Percentiles rank a stretch among this genome's conserved stretches.
phyloP scores from a whole-genome alignment of 257 asterid species.

The Solanum ahanhuiri region DNA sequence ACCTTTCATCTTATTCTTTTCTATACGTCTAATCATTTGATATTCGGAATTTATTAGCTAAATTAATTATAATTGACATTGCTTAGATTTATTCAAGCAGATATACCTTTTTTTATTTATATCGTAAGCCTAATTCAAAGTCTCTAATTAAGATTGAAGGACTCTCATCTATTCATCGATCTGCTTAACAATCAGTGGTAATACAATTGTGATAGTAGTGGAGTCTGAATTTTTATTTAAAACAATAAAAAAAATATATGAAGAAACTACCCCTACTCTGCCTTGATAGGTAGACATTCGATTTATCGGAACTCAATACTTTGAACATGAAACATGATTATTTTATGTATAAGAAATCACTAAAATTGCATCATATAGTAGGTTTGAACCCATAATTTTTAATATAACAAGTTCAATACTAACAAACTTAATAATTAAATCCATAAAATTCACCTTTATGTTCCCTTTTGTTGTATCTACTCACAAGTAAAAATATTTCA shows the following conservation, averaged over 20 bases:
- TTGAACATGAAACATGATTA: fast-evolving
- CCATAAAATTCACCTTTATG: background rate
- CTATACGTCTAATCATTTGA: background rate
- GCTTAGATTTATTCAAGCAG: background rate
- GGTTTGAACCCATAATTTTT: background rate
- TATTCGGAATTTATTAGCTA: background rate
- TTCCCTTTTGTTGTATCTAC: background rate
- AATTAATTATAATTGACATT: background rate
- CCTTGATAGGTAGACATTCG: background rate
- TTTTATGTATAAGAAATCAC: background rate
- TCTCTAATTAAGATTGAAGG: too few relatives aligned
- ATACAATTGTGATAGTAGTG: background rate
- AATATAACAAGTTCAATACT: background rate
- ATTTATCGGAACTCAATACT: background rate
- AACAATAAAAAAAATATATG: background rate
- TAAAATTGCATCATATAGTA: background rate
- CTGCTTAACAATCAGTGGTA: background rate
- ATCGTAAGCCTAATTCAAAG: too few relatives aligned
- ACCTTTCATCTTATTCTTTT: background rate
- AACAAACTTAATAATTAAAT: background rate
- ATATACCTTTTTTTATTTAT: too few relatives aligned
- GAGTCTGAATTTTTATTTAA: background rate
- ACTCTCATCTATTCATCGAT: background rate
- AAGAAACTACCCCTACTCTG: background rate
- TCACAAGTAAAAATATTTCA: background rate